A percentile compares a stretch with the other conserved stretches of the same genome.
Conservation (phyloP, 2,329 filamentous ascomycete genomes). For the Lecanicillium sp. region DNA sequence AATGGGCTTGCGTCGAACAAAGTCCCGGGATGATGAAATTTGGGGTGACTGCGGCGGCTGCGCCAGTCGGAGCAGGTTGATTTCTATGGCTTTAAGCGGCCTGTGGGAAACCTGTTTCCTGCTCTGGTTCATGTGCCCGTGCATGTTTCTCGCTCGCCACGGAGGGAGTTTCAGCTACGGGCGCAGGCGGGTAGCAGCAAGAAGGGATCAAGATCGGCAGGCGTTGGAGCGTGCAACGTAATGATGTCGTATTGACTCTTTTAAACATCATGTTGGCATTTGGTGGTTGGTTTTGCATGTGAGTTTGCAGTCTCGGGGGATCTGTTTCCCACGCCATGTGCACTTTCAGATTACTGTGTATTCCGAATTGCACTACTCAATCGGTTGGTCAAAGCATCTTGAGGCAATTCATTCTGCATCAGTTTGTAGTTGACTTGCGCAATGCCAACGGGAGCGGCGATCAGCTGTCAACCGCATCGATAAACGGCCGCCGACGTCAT, state of each 20-base stretch:
- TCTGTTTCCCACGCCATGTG: too few species aligned
- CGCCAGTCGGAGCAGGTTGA: not conserved
- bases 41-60: not conserved
- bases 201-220: too few species aligned
- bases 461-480: not conserved
- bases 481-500: slow-evolving; percentile 11
- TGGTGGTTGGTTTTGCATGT: too few species aligned
- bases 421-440: too few species aligned
- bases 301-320: too few species aligned
- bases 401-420: too few species aligned
- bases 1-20: not conserved
- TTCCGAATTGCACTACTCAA: too few species aligned
- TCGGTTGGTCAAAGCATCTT: too few species aligned
- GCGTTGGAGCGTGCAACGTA: too few species aligned
- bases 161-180: not conserved
- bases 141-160: not conserved
- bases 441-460: not conserved
- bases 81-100: not conserved
- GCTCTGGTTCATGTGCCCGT: not conserved
- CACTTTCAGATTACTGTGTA: too few species aligned
- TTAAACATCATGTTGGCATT: too few species aligned
- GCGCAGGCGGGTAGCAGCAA: not conserved
- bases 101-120: slow-evolving; percentile 10
- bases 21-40: not conserved
- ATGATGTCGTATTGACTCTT: too few species aligned